Evolutionary conservation across 2,329 filamentous ascomycete genomes (phyloP), one percentile per base, ranked within the genome.

Genomic region (Pestalotiopsis sp.): DNA sequence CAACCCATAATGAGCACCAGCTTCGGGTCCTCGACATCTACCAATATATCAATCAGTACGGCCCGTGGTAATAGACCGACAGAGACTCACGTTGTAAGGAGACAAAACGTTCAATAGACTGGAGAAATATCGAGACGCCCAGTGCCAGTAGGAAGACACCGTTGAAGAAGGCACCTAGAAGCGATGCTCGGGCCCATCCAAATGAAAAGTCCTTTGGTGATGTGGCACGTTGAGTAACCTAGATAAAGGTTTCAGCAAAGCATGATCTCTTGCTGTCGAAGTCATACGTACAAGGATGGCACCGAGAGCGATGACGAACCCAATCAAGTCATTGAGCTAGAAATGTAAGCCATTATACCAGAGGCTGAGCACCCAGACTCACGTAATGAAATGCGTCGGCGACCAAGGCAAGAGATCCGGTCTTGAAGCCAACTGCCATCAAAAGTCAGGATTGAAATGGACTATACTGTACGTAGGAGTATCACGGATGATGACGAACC

Each of bases 301-400:
- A 13, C 85, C 81, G 5, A 93, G 80, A 3, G 92, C 91, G 9
- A 93, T 88, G 23, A 89, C 80, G 71, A 93, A 93, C 17, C 90
- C 87, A 66, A 93, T 85, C 1, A 94, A 79, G 73, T 94, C 92
- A 73, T 91, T 93, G 70, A 94, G 71, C 77, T 78, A 13, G 57
- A 60, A 23, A n/a, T 4, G 23, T 49, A 25, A 36, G 20, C 45
- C 20, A 41, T 4, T 41, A 38, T 20, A 23, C 36, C 11, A 66
- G 52, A 20, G 17, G 23, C n/a, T 31, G 23, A 38, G 13, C 17
- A 4, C 4, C 57, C 6, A 20, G 39, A 75, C 86, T 70, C 80
- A 92, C 90, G 76, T 93, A 93, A 77, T 94, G 92, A 73, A 94
- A 94, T 1, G 93, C 91, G 83, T 95, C 92, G 36, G 92, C 92